phyloP scores from a whole-genome alignment of 2,329 filamentous ascomycete species.

The Penicillium fuscoglaucum region DNA sequence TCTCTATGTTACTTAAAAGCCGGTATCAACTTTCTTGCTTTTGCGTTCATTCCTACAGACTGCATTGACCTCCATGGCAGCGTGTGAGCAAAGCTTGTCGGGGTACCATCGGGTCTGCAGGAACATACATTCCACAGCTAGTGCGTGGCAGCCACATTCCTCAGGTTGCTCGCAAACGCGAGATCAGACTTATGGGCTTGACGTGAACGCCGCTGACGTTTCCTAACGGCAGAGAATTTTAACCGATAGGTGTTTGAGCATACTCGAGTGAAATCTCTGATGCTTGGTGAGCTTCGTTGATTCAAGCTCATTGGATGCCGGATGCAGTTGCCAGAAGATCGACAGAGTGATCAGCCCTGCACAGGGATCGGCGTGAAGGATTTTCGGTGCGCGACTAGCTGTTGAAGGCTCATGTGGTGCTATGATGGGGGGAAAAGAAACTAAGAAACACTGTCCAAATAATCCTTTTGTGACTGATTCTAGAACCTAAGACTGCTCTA shows the following conservation, averaged over 20 bases:
- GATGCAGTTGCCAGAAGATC: conserved; percentile 8
- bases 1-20: not conserved
- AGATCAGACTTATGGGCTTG: not conserved
- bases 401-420: too few relatives aligned
- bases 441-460: not conserved
- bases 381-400: not conserved
- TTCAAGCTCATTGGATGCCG: conserved; percentile 1
- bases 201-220: conserved; percentile 9
- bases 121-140: not conserved
- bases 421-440: not conserved
- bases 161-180: not conserved
- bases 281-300: not conserved
- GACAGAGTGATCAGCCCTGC: not conserved
- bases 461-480: not conserved
- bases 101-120: not conserved
- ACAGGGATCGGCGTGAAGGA: not conserved
- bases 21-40: too few relatives aligned
- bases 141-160: not conserved
- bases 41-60: not conserved
- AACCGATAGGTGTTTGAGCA: not conserved
- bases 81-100: not conserved
- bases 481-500: not conserved
- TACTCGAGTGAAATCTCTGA: not conserved
- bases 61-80: not conserved
- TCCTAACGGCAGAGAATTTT: not conserved